A percentile compares a stretch with the other conserved stretches of the same genome.
phyloP scores from a whole-genome alignment of 2,329 filamentous ascomycete genomes.

The Exophiala dermatitidis region DNA sequence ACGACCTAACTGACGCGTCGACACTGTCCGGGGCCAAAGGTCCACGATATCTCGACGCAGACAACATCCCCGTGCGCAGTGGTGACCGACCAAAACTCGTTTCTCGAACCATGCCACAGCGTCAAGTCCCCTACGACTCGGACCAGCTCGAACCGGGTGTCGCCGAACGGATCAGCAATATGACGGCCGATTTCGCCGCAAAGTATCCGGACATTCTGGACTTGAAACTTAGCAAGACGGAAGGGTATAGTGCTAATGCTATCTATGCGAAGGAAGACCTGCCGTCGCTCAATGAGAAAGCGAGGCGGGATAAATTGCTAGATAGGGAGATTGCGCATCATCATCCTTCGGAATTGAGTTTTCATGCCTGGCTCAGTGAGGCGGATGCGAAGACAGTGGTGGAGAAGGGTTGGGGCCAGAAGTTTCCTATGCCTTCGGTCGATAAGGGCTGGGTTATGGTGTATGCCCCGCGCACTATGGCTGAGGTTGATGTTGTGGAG shows the following conservation, averaged over 20 bases:
- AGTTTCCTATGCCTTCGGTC: conserved; percentile 16
- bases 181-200: conserved; percentile 12
- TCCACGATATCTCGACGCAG: conserved; percentile 15
- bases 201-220: conserved; percentile 14
- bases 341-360: conserved; percentile 14
- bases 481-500: conserved; percentile 21
- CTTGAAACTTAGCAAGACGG: conserved; percentile 17
- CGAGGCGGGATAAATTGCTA: conserved; percentile 9
- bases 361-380: conserved; percentile 21
- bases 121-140: conserved; percentile 18
- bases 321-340: conserved; percentile 17
- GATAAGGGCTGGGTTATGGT: conserved; percentile 22
- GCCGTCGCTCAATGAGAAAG: conserved; percentile 10
- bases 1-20: conserved; percentile 18
- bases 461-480: conserved; percentile 17
- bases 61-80: conserved; percentile 4
- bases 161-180: conserved; percentile 6
- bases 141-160: conserved; percentile 8
- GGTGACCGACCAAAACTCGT: conserved; percentile 12
- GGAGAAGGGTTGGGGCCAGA: conserved; percentile 19
- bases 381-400: conserved; percentile 19
- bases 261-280: conserved; percentile 15
- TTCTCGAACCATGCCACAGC: conserved; percentile 22
- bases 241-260: conserved; percentile 16
- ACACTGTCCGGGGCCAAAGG: conserved; percentile 10